Evolutionary conservation across 2,329 filamentous ascomycete species (phyloP).

Genomic region (Cryphonectria carpinicola): DNA sequence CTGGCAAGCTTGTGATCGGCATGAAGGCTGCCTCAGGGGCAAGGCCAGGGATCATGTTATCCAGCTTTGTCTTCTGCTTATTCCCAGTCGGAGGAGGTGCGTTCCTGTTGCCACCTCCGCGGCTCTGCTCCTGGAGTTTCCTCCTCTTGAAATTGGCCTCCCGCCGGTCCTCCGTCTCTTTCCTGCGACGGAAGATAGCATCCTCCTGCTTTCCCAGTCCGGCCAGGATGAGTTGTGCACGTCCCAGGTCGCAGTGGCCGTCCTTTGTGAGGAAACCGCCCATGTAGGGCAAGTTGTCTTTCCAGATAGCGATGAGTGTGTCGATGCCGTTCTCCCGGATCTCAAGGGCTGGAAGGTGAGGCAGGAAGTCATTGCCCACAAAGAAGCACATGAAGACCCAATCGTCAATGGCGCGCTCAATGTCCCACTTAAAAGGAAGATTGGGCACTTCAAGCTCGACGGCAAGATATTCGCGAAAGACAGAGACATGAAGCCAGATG

Average conservation of each 20-base stretch:
- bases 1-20: slow-evolving; percentile 55
- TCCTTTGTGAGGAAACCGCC: slow-evolving; percentile 96
- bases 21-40: slow-evolving; percentile 35
- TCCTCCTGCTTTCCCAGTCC: slow-evolving; percentile 93
- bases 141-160: slow-evolving; percentile 80
- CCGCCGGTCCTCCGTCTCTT: slow-evolving; percentile 81
- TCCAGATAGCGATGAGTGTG: slow-evolving; percentile 95
- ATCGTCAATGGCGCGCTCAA: slow-evolving; percentile 93
- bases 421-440: slow-evolving; percentile 85
- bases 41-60: slow-evolving; percentile 28
- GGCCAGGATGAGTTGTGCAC: slow-evolving; percentile 84
- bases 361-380: slow-evolving; percentile 97
- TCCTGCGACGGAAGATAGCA: slow-evolving; percentile 85
- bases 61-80: slow-evolving; percentile 31
- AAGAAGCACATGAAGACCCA: slow-evolving; percentile 99
- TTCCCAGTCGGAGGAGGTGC: slow-evolving; percentile 37
- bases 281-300: slow-evolving; percentile 88
- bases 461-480: slow-evolving; percentile 90
- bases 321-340: slow-evolving; percentile 98
- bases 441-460: slow-evolving; percentile 84
- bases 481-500: slow-evolving; percentile 94
- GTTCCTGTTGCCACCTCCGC: slow-evolving; percentile 39
- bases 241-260: slow-evolving; percentile 83
- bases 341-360: slow-evolving; percentile 94
- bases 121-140: slow-evolving; percentile 66